phyloP scores from a whole-genome alignment of 192 early-diverging fungal genomes.

The Gonapodya sp. region DNA sequence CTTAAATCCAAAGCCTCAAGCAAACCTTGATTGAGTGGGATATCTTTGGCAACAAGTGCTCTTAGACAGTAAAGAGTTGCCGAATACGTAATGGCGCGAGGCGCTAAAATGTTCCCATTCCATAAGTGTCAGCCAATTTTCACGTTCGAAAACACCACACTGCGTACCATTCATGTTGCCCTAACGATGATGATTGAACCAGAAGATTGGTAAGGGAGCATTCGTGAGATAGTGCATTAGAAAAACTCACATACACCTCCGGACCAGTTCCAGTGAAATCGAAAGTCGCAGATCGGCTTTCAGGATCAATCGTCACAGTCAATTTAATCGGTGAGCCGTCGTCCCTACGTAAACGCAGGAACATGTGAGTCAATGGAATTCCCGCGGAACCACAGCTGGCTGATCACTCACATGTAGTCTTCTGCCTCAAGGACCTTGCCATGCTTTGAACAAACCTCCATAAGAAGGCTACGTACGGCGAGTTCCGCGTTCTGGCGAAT shows the following conservation, averaged over 20 bases:
- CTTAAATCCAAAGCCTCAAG: no score
- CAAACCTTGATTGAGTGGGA: constrained; percentile 97
- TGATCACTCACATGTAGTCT: not conserved
- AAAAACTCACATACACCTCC: constrained; percentile 58
- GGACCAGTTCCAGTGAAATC: constrained; percentile 88
- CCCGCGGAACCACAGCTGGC: no score
- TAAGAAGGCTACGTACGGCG: constrained; percentile 72
- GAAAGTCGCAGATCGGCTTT: constrained; percentile 69
- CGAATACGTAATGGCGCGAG: constrained; percentile 58
- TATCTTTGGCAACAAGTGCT: constrained; percentile 74
- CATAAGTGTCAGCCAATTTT: no score
- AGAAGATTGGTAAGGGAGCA: not conserved
- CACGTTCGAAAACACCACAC: not conserved
- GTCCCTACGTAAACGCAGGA: constrained; percentile 32
- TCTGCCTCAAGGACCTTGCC: constrained; percentile 14
- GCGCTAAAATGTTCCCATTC: constrained; percentile 57
- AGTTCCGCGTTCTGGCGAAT: constrained; percentile 83
- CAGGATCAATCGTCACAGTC: constrained; percentile 56
- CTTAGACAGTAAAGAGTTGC: constrained; percentile 96
- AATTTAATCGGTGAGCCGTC: constrained; percentile 82
- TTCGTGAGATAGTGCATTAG: not conserved
- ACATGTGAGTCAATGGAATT: not conserved
- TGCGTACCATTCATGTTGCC: not conserved
- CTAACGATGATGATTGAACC: not conserved
- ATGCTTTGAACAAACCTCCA: constrained; percentile 35